Evolutionary conservation across 495 filamentous ascomycete genomes (phyloP), one percentile per base, ranked within the genome.

Genomic region (Penicillium robsamsonii): DNA sequence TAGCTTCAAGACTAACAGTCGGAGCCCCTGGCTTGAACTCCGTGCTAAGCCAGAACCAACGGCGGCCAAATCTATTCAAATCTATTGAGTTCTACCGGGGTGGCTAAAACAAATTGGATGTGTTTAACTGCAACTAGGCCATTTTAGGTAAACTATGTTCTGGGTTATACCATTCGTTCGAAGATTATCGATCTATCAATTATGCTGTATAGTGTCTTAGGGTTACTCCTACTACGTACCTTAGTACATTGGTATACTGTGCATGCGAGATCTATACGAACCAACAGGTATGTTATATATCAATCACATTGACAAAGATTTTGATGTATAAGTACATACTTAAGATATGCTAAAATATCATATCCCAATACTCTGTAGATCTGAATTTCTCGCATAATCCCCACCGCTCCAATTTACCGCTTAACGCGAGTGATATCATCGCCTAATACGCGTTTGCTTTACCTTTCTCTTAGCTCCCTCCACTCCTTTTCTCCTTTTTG

Each of bases 381-480:
- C 35, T 38, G 35, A 8, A 8, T 38, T 17, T 27, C 25, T 27
- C 25, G 0, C 11, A 33, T 10, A 33, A 33, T 33, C 30, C 12
- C 31, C 30, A 12, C 9, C 12, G 12, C 31, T 35, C 3, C 31
- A 38, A 38, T 38, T 38, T 38, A 29, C 31, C 45, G 46, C 54
- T 49, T 27, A 49, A 40, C 41, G 29, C 49, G 10, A 25, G 58
- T 65, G 62, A 65, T 65, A 65, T 65, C 62, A 65, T 65, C 47
- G 52, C 20, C 31, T 42, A 37, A 38, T 44, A 63, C 62, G 59
- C 62, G 62, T 59, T 30, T 25, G 11, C 24, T 44, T 31, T 44
- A 37, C 56, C 40, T 43, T 50, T 54, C 57, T 46, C 42, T 41
- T 41, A 27, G 31, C 25, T 44, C 50, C 29, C 30, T 42, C 44